Base-by-base conservation (phyloP, 2,329 filamentous ascomycete species). In the Fusarium virguliforme region DNA sequence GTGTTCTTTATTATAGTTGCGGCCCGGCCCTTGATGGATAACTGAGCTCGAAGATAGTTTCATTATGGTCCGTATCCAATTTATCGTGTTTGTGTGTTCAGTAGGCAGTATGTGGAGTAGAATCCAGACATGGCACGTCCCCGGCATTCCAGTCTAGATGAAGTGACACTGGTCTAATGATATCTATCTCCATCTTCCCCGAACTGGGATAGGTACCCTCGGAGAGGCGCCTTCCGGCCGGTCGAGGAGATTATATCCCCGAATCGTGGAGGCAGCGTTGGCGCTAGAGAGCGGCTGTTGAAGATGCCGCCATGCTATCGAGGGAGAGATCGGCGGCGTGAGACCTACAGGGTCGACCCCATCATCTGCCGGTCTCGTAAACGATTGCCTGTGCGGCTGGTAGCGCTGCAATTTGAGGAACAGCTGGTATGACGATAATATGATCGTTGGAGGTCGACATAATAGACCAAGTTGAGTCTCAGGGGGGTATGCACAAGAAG, bases 201-300 rank as follows among this genome's bases (percentile, higher is more conserved):
- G 8, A 54, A 35, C 5, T 6, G 30, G 41, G 30, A 10, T 51
- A 51, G 38, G 6, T 6, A 37, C 40, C 4, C 24, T 4, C 41
- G 56, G 56, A 59, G 24, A 50, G n/a, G 32, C n/a, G n/a, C 32
- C 18, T 59, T 50, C 56, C 41, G 41, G 35, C 24, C 35, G 22
- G 12, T 50, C 22, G 40, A 30, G 30, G 30, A 48, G 40, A 24
- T 48, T 46, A n/a, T 9, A 13, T 46, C 30, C 38, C 37, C 37
- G 26, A 28, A 57, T 22, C 24, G 8, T 24, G 26, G 37, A 22
- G 24, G 12, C 18, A 37, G 30, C 41, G 18, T 58, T 48, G 18
- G n/a, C 12, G 8, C 41, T 59, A 59, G 32, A 28, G 10, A 10
- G 34, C 41, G 56, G 56, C 30, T 48, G 12, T 26, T 13, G 3